Evolutionary conservation across 495 filamentous ascomycete genomes (phyloP).

Genomic region (Elaphomyces granulatus): DNA sequence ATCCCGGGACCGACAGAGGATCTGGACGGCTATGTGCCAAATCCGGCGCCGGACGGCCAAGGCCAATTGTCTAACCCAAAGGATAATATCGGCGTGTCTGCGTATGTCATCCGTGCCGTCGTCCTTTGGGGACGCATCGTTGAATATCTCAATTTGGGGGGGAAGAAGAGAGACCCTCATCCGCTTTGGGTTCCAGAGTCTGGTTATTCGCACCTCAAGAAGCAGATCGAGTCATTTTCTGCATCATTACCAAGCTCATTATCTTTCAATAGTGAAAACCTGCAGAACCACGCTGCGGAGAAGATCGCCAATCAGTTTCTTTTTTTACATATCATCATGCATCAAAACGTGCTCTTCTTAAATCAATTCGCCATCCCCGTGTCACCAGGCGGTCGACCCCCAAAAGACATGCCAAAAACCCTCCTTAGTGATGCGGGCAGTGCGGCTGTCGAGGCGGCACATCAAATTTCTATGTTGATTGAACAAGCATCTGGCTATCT

Average conservation of each 20-base stretch:
- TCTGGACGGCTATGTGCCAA: conserved; percentile 56
- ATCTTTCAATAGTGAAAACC: conserved; percentile 64
- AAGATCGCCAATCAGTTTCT: conserved; percentile 82
- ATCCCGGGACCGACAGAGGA: conserved; percentile 81
- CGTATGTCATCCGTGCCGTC: conserved; percentile 78
- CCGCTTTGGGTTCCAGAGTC: conserved; percentile 76
- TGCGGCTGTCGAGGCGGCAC: conserved; percentile 75
- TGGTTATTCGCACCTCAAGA: conserved; percentile 52
- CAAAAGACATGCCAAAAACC: conserved; percentile 60
- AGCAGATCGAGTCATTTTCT: conserved; percentile 56
- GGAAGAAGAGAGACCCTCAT: conserved; percentile 61
- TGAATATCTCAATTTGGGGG: conserved; percentile 80
- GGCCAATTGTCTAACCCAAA: conserved; percentile 51
- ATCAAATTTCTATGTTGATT: conserved; percentile 71
- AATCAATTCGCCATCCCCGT: conserved; percentile 72
- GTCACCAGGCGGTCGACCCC: conserved; percentile 49
- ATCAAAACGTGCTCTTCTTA: conserved; percentile 84
- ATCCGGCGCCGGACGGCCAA: conserved; percentile 45
- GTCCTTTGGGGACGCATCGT: conserved; percentile 83
- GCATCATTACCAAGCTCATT: conserved; percentile 53
- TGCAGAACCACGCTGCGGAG: conserved; percentile 70
- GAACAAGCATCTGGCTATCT: conserved; percentile 65
- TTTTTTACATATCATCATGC: conserved; percentile 79
- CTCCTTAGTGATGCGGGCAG: conserved; percentile 65
- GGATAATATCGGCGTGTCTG: conserved; percentile 87